Base-by-base conservation (phyloP, 768 basidiomycete genomes). In the Auricularia cornea region DNA sequence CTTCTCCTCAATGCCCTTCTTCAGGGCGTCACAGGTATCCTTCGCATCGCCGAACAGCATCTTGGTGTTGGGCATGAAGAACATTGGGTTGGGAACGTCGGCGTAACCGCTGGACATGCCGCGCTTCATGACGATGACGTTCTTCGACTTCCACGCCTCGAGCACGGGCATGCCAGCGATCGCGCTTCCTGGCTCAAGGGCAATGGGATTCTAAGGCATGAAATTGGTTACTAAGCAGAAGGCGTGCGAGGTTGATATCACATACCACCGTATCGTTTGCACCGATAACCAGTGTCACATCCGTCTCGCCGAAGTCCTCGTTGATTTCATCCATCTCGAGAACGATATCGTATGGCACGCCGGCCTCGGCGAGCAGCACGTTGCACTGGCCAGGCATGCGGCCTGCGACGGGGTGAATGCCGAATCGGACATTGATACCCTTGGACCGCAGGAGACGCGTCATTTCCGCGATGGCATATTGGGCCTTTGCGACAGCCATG, bases 291-390 rank as follows among this genome's bases (percentile, higher is more conserved):
- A 94, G 83, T 6, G 88, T 90, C n/a, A 94, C 83, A 70, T 94
- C 92, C 0, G 92, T 94, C 38, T 91, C 90, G 60, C 80, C 78
- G 73, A 94, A 94, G 71, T 94, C 92, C 44, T 94, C 90, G 71
- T 94, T 94, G 77, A 94, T 94, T 75, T 94, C 92, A 65, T 94
- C 92, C 92, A 94, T 93, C 76, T 94, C 92, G 66, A 91, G 89
- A 4, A 57, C 54, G 54, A 57, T 89, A 70, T 94, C 92, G 69
- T 94, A 94, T 2, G 92, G 92, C 16, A 94, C 92, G 4, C 89
- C 88, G 2, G 92, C 92, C 71, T 94, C 92, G 3, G 92, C 92
- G 4, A 94, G 78, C 56, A 94, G 81, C n/a, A 94, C 91, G 69
- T 94, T 94, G 72, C 91, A 92, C 75, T 94, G 90, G 51, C 92